A percentile compares a stretch with the other conserved stretches of the same genome.
Evolutionary conservation across 2,329 filamentous ascomycete genomes (phyloP).

Genomic region (Colletotrichum agaves): DNA sequence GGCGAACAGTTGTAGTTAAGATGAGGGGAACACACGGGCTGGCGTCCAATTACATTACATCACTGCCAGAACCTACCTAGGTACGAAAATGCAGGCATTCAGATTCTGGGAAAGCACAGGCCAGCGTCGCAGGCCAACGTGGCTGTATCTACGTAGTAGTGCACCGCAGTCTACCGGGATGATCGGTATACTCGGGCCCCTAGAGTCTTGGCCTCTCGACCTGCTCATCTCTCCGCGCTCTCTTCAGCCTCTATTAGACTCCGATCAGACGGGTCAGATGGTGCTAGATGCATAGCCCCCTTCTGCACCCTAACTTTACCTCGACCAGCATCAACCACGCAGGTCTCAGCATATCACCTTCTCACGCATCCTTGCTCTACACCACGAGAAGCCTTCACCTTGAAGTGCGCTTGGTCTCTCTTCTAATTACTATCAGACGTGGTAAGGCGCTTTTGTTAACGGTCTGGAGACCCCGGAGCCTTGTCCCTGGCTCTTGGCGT

Average conservation of each 20-base stretch:
- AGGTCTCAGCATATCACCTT: not conserved
- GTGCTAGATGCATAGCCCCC: constrained; percentile 5
- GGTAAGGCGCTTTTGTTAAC: not conserved
- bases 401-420: constrained; percentile 4
- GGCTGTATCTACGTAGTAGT: constrained; percentile 24
- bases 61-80: too few species aligned
- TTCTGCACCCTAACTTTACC: constrained; percentile 25
- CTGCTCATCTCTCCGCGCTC: constrained; percentile 15
- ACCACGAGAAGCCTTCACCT: not conserved
- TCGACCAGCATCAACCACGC: constrained; percentile 30
- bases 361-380: not conserved
- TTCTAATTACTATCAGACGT: not conserved
- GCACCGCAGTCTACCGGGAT: too few species aligned
- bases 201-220: constrained; percentile 11
- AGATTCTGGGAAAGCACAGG: not conserved
- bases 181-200: not conserved
- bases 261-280: not conserved
- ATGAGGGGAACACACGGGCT: not conserved
- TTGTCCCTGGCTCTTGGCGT: constrained; percentile 21
- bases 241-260: constrained; percentile 2
- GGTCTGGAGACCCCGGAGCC: constrained; percentile 9
- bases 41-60: too few species aligned
- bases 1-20: not conserved
- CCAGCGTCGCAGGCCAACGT: constrained; percentile 6
- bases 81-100: too few species aligned